phyloP scores from a whole-genome alignment of 1,139 yeast genomes.

The Hyphopichia pseudoburtonii region DNA sequence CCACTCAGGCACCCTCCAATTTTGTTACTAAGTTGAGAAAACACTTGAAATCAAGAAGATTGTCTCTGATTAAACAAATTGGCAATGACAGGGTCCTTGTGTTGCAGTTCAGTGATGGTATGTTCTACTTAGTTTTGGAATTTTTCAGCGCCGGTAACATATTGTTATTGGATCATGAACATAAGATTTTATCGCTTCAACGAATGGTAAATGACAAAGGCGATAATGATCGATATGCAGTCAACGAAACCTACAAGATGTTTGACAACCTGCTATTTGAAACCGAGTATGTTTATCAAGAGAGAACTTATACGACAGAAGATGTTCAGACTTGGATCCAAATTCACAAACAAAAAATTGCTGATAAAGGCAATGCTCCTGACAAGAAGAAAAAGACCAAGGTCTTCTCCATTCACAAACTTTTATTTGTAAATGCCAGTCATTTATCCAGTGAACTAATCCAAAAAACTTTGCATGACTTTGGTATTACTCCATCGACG shows the following conservation, averaged over 20 bases:
- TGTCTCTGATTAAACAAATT: conserved; percentile 71
- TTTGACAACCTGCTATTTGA: conserved; percentile 54
- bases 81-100: conserved; percentile 79
- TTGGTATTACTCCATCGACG: conserved; percentile 46
- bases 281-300: conserved; percentile 16
- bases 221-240: conserved; percentile 61
- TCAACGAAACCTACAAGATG: conserved; percentile 67
- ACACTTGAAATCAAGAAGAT: conserved; percentile 77
- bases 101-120: conserved; percentile 77
- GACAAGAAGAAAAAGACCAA: conserved; percentile 33
- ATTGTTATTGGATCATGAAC: conserved; percentile 66
- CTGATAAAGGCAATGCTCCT: conserved; percentile 8
- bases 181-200: conserved; percentile 69
- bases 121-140: conserved; percentile 77
- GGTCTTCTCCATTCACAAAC: conserved; percentile 65
- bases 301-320: conserved; percentile 26
- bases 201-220: conserved; percentile 76
- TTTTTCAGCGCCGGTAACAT: conserved; percentile 96
- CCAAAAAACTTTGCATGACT: conserved; percentile 50
- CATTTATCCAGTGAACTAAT: conserved; percentile 79
- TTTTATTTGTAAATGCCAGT: conserved; percentile 66
- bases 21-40: conserved; percentile 85
- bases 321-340: conserved; percentile 52
- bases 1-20: conserved; percentile 78
- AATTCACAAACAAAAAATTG: conserved; percentile 31